A percentile compares a stretch with the other conserved stretches of the same genome.
Conservation (phyloP, 306 rosid genomes). For the Glycyrrhiza uralensis region DNA sequence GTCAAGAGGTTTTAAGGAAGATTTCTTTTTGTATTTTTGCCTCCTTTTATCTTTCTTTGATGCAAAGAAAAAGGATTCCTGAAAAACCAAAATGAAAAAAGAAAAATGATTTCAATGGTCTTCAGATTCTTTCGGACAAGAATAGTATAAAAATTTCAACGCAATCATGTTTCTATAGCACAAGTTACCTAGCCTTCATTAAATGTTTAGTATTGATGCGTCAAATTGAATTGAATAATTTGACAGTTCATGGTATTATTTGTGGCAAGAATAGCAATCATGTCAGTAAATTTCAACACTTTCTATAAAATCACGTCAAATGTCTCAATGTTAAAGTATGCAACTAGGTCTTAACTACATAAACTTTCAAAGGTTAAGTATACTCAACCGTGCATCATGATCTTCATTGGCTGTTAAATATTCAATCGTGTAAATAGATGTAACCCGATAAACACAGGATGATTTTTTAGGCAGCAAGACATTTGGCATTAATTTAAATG, state of each 20-base stretch:
- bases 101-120: not conserved
- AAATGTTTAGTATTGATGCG: not conserved
- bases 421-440: too few species aligned
- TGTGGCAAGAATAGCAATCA: not conserved
- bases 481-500: not conserved
- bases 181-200: not conserved
- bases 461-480: not conserved
- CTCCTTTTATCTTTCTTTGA: not conserved
- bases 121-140: not conserved
- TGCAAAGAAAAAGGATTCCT: not conserved
- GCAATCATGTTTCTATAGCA: not conserved
- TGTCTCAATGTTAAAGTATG: not conserved
- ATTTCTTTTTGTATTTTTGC: not conserved
- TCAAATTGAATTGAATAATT: not conserved
- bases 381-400: too few species aligned
- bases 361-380: too few species aligned
- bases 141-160: not conserved
- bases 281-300: not conserved
- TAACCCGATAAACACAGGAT: too few species aligned
- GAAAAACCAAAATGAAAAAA: too few species aligned
- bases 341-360: not conserved
- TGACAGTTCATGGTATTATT: not conserved
- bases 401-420: too few species aligned
- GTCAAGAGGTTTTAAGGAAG: slow-evolving; percentile 21
- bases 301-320: not conserved